phyloP scores from a whole-genome alignment of 2,329 filamentous ascomycete genomes.

The Fusarium sp. region DNA sequence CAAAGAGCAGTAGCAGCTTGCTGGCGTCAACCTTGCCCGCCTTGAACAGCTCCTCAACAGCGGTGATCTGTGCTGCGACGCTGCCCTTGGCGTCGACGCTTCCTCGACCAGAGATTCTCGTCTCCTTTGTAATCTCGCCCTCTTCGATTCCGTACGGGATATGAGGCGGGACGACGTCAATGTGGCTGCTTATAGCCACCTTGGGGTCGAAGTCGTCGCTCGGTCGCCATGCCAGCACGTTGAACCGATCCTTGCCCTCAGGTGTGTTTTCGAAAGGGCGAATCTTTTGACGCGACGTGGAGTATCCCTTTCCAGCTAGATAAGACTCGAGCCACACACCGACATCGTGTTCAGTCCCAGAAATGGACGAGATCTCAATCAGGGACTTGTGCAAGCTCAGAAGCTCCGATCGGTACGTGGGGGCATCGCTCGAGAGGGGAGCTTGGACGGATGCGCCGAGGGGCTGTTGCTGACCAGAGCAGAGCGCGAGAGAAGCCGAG shows the following conservation, averaged over 20 bases:
- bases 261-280: conserved; percentile 47
- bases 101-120: conserved; percentile 77
- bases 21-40: conserved; percentile 54
- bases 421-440: conserved; percentile 32
- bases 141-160: conserved; percentile 74
- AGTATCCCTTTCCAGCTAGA: conserved; percentile 63
- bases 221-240: conserved; percentile 77
- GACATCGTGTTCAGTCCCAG: conserved; percentile 74
- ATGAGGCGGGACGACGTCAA: conserved; percentile 81
- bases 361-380: conserved; percentile 79
- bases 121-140: conserved; percentile 56
- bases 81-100: conserved; percentile 78
- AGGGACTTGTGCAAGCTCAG: conserved; percentile 80
- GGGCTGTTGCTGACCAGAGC: conserved; percentile 25
- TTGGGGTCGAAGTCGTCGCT: conserved; percentile 61
- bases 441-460: conserved; percentile 6
- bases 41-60: conserved; percentile 67
- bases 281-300: conserved; percentile 56
- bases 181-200: conserved; percentile 81
- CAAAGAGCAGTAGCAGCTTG: conserved; percentile 72
- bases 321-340: conserved; percentile 77
- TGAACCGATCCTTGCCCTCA: conserved; percentile 63
- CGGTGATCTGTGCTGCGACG: conserved; percentile 80
- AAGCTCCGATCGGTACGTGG: conserved; percentile 62
- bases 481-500: conserved; percentile 22